A percentile compares a stretch with the other conserved stretches of the same genome.
Conservation (phyloP, 257 asterid genomes). For the Petrea volubilis region DNA sequence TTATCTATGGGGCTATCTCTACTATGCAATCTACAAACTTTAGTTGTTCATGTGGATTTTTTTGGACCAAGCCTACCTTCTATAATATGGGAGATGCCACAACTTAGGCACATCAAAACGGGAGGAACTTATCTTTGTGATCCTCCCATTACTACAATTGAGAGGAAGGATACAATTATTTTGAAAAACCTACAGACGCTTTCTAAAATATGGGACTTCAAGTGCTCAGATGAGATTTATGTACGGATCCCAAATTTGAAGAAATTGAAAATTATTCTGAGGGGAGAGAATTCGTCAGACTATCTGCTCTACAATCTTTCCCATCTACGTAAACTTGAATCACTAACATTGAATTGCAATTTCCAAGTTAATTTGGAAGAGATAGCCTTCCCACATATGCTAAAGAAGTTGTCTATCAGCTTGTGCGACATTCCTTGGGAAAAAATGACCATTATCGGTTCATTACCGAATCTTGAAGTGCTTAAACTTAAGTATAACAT, state of each 20-base stretch:
- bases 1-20: too few relatives aligned
- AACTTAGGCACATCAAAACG: neutral
- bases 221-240: neutral
- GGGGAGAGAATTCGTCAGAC: too few relatives aligned
- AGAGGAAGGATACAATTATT: neutral
- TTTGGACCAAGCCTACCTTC: neutral
- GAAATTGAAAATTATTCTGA: neutral
- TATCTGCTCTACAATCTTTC: conserved; percentile 11
- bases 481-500: neutral
- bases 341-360: neutral
- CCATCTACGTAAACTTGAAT: conserved; percentile 14
- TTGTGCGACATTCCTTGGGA: conserved; percentile 10
- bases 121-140: neutral
- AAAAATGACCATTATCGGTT: conserved; percentile 20
- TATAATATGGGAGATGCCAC: conserved; percentile 2
- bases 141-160: neutral
- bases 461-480: conserved; percentile 22
- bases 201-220: neutral
- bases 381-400: conserved; percentile 14
- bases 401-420: conserved; percentile 7
- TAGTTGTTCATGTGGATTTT: neutral
- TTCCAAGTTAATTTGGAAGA: neutral
- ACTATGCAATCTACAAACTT: conserved; percentile 25
- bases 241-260: conserved; percentile 24
- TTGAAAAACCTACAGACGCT: conserved; percentile 25